Percentiles rank a stretch among this genome's conserved stretches.
phyloP scores from a whole-genome alignment of 768 basidiomycete genomes.

The Amanita jacksonii region DNA sequence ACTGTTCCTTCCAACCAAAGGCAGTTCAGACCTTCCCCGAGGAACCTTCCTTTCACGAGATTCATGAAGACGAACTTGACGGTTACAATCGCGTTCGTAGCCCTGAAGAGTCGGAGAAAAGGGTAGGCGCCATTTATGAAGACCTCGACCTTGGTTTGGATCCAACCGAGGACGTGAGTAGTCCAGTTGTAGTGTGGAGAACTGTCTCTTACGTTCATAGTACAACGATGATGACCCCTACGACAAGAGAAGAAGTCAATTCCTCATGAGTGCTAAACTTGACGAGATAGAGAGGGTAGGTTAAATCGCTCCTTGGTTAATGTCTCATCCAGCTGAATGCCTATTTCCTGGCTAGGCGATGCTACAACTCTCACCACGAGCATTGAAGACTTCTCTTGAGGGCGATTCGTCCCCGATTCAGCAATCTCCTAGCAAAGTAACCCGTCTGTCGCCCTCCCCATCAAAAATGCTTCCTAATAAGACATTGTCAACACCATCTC shows the following conservation, averaged over 20 bases:
- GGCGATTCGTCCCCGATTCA: constrained; percentile 21
- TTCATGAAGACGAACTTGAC: constrained; percentile 32
- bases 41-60: constrained; percentile 7
- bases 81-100: constrained; percentile 23
- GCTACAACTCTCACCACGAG: constrained; percentile 57
- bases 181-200: constrained; percentile 5
- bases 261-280: constrained; percentile 61
- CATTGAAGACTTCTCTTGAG: constrained; percentile 30
- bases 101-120: constrained; percentile 33
- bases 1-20: too few relatives aligned
- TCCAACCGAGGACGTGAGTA: constrained; percentile 33
- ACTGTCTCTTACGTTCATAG: constrained; percentile 21
- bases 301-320: not conserved
- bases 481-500: too few relatives aligned
- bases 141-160: constrained; percentile 43
- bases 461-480: too few relatives aligned
- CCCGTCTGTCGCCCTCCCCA: not conserved
- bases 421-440: not conserved
- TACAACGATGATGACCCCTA: constrained; percentile 64
- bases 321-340: not conserved
- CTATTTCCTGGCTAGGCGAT: constrained; percentile 33
- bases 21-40: constrained; percentile 44
- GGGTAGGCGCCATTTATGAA: constrained; percentile 41
- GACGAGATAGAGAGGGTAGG: constrained; percentile 70
- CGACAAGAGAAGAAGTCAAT: constrained; percentile 67